A percentile compares a stretch with the other conserved stretches of the same genome.
These are phyloP conservation scores for Tubosaeta brunneosetosa DNA, from an alignment of 768 basidiomycete species.

Conservation along the genomic window DNA sequence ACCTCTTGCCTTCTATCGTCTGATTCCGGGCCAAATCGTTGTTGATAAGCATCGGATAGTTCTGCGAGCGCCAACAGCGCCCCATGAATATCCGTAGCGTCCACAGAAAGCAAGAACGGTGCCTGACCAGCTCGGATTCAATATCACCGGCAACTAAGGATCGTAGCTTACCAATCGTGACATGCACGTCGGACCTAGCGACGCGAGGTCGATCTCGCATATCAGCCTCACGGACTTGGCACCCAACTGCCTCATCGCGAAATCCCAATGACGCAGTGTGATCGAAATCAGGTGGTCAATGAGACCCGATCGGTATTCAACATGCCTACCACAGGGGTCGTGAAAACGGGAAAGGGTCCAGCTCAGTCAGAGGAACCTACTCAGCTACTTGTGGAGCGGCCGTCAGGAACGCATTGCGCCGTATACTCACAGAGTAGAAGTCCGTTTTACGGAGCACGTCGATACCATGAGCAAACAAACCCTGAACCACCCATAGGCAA, in stretches of 20 bases:
- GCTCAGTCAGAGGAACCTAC: conserved; percentile 44
- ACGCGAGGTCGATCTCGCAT: conserved; percentile 54
- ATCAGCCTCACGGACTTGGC: conserved; percentile 70
- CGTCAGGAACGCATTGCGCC: conserved; percentile 77
- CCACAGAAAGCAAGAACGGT: conserved; percentile 55
- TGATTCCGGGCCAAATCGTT: conserved; percentile 26
- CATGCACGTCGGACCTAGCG: conserved; percentile 47
- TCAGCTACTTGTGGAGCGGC: conserved; percentile 84
- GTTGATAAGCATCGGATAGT: conserved; percentile 57
- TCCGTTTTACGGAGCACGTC: conserved; percentile 89
- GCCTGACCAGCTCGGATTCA: conserved; percentile 37
- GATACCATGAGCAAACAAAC: conserved; percentile 89
- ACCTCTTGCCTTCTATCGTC: conserved; percentile 45
- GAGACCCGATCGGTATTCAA: conserved; percentile 66
- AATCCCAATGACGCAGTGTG: conserved; percentile 87
- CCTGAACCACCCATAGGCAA: conserved; percentile 43
- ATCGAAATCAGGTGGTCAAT: conserved; percentile 70
- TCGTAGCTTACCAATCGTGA: conserved; percentile 48
- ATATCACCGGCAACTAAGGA: conserved; percentile 6
- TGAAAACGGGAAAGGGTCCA: conserved; percentile 6
- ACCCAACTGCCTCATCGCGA: conserved; percentile 69
- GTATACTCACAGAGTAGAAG: conserved; percentile 88
- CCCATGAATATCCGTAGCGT: conserved; percentile 75
- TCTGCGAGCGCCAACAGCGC: conserved; percentile 70
- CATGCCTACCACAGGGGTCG: conserved; percentile 48